Percentiles rank a stretch among this genome's conserved stretches.
Conservation (phyloP, 2,329 filamentous ascomycete species). For the Samsoniella hepiali region DNA sequence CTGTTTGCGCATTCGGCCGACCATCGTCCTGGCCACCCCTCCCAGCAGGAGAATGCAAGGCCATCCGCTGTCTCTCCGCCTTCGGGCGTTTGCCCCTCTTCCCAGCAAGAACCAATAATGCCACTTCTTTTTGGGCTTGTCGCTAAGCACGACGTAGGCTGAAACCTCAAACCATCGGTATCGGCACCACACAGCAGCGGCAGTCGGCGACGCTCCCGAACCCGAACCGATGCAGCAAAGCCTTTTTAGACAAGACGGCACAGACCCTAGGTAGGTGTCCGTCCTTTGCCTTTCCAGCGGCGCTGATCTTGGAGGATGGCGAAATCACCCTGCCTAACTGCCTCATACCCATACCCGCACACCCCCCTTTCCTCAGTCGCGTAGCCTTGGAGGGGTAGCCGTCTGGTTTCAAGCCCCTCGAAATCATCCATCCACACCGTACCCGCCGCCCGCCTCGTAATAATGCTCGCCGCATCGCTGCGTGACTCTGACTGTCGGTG, state of each 20-base stretch:
- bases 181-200: slow-evolving; percentile 10
- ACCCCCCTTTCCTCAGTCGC: not conserved
- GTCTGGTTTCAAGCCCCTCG: slow-evolving; percentile 2
- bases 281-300: slow-evolving; percentile 6
- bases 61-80: slow-evolving; percentile 2
- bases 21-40: not conserved
- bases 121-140: slow-evolving; percentile 4
- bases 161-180: slow-evolving; percentile 13
- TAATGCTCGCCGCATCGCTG: not conserved
- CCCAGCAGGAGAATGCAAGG: not conserved
- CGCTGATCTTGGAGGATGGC: slow-evolving; percentile 18
- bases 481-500: slow-evolving; percentile 11
- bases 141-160: not conserved
- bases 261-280: not conserved
- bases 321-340: slow-evolving; percentile 17
- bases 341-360: slow-evolving; percentile 16
- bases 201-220: slow-evolving; percentile 17
- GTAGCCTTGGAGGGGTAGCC: not conserved
- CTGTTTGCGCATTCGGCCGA: not conserved
- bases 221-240: slow-evolving; percentile 5
- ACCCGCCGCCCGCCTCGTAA: slow-evolving; percentile 14
- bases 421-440: slow-evolving; percentile 12
- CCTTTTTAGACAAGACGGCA: slow-evolving; percentile 1
- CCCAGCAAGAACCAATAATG: not conserved
- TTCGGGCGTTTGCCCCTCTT: not conserved